Evolutionary conservation across 2,329 filamentous ascomycete species (phyloP), one percentile per base, ranked within the genome.

Genomic region (Teratosphaeria destructans): DNA sequence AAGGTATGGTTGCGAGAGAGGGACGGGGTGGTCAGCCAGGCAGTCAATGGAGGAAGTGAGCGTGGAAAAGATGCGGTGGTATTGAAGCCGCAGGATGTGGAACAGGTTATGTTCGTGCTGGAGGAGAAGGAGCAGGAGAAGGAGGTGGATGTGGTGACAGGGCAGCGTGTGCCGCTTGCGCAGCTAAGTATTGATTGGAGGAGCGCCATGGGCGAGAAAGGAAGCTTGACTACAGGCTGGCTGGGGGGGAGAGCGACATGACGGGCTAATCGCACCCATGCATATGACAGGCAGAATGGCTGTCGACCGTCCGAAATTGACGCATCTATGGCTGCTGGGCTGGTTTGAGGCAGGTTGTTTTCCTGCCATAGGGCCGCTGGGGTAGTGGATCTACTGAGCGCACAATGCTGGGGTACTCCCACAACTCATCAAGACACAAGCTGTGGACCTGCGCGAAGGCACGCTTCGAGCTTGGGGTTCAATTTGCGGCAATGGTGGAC

Each of bases 151-250:
- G 68, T 63, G 52, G 54, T 59, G 37, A 74, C 75, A 77, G 43
- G 43, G 6, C 32, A 39, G 32, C 77, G 80, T 62, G 77, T 88
- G 43, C 78, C 86, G 23, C 85, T 97, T 70, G 93, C 92, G 5
- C 85, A 94, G 63, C 75, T 97, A 65, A 87, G 86, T 52, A 88
- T 97, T 61, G 87, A 90, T 58, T 99, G 94, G 94, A 82, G 89
- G 63, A 88, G 88, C 43, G 84, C 89, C 62, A 92, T 96, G 87
- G 94, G 94, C 0, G 94, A 93, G 74, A 83, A 84, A 67, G 94
- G 94, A 0, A 92, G 85, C 67, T 77, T 99, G 70, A 90, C 87
- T 53, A 99, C 94, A 6, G 92, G 92, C 10, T 93, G 88, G 79
- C 76, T 74, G 54, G 66, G 65, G 3, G 67, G 67, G 56, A 60